Base-by-base conservation (phyloP, 345 rosid species). In the Salix viminalis region DNA sequence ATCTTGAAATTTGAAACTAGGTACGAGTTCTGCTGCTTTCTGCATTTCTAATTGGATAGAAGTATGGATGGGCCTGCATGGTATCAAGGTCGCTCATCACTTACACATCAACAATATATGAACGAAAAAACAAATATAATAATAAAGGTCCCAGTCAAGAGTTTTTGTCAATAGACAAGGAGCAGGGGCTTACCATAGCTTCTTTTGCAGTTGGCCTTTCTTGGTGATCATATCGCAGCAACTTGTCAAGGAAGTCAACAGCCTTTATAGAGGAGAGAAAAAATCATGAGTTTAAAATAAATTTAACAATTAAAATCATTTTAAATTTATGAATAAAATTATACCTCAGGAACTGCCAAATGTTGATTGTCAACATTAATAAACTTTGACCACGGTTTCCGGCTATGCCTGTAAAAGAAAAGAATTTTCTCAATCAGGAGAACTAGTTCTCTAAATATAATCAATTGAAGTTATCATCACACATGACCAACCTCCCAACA, bases 191-290 rank as follows among this genome's bases (percentile, higher is more conserved):
- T 84, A 93, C 97, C 99, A 95, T 95, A 67, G 99, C 99, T 84
- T 93, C 97, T 86, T 91, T 93, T 30, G 99, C 99, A 48, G 99
- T 93, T 58, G 91, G 99, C 86, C 99, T 93, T 84, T 96, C 99
- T 79, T 88, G 94, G 82, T 93, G 98, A 86, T 96, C 99, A 89
- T 93, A 96, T 72, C 89, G 89, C 81, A 96, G 86, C 90, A 96
- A 86, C 86, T 91, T 96, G 88, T 96, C 99, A 37, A 96, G 91
- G 81, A 96, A 96, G 81, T 96, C 98, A 60, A 96, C 80, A 79
- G 99, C 98, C 99, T 96, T 83, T 71, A 70, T 41, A 41, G 48
- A 21, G 62, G 10, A 75, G 73, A 69, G 67, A 37, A 24, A 30
- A 0, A 28, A 14, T 42, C n/a, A 9, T 4, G 46, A 73, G n/a